Base-by-base conservation (phyloP, 2,329 filamentous ascomycete species). In the Colletotrichum sp. region DNA sequence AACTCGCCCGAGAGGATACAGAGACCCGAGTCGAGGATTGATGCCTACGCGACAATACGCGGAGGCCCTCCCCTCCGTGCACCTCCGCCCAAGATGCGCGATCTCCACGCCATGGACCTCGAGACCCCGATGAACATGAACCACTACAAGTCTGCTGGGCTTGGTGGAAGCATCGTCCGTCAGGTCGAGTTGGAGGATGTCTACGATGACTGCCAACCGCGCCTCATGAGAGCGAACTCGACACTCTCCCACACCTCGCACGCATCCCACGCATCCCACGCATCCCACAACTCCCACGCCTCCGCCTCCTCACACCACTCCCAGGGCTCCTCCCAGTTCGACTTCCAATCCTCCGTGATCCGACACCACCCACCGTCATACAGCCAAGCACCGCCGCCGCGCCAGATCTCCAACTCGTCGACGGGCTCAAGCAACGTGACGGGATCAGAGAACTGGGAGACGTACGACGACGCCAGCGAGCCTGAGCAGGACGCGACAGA, bases 381-480 rank as follows among this genome's bases (percentile, higher is more conserved):
- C 75, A 82, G 85, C 16, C 85, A 86, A 36, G 86, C 85, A 18
- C 84, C 84, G 13, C 84, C 88, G 3, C 88, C 88, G 2, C 89
- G 95, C 64, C 95, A 96, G 80, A 93, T 94, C 18, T 95, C 93
- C 8, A 92, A 92, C 79, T 93, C 93, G 1, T 96, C 95, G 55
- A 92, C 92, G 78, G 92, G 93, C 0, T 96, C 95, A n/a, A 95
- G 94, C 2, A 90, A 89, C 26, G 89, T 94, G 30, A 95, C 95
- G 7, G 95, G 95, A 2, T 98, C 95, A 5, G 96, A 99, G 85
- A 99, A 99, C 84, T 99, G 96, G 96, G 96, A 99, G 85, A 98
- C 96, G 12, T 99, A 97, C 81, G 96, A 97, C 80, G 95, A 98
- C 83, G 92, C 90, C 79, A 95, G 94, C 77, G 93, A 95, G 81